phyloP scores from a whole-genome alignment of 106 monocot genomes.

The Apostasia shenzhenica region DNA sequence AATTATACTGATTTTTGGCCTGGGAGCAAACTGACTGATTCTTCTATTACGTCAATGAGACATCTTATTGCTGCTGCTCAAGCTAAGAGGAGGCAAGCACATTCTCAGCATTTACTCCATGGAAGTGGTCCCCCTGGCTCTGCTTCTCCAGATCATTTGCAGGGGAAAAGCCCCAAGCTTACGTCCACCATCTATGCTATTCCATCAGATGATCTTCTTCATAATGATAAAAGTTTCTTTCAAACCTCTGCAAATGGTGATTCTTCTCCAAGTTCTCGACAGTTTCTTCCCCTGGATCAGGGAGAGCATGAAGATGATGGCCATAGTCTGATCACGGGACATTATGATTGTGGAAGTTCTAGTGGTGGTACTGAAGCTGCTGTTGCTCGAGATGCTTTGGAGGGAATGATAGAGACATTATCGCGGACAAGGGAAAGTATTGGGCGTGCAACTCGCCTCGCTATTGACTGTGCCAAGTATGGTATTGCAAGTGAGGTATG shows the following conservation, averaged over 20 bases:
- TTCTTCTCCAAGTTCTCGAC: slow-evolving; percentile 26
- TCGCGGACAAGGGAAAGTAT: slow-evolving; percentile 94
- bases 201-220: slow-evolving; percentile 19
- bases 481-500: slow-evolving; percentile 82
- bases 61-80: slow-evolving; percentile 96
- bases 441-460: slow-evolving; percentile 88
- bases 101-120: slow-evolving; percentile 21
- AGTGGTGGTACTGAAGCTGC: slow-evolving; percentile 84
- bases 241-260: slow-evolving; percentile 26
- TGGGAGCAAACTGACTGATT: slow-evolving; percentile 36
- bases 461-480: slow-evolving; percentile 92
- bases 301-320: slow-evolving; percentile 36
- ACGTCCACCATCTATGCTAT: slow-evolving; percentile 21
- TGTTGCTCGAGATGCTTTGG: slow-evolving; percentile 85
- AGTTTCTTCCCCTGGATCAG: slow-evolving; percentile 17
- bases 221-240: slow-evolving; percentile 31
- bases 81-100: slow-evolving; percentile 69
- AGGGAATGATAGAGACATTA: slow-evolving; percentile 92
- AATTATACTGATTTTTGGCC: slow-evolving; percentile 10
- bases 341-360: slow-evolving; percentile 31
- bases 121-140: slow-evolving; percentile 26
- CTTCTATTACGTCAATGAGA: slow-evolving; percentile 47
- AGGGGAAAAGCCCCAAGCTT: slow-evolving; percentile 55
- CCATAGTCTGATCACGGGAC: slow-evolving; percentile 29
- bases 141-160: slow-evolving; percentile 25